Base-by-base conservation (phyloP, 768 basidiomycete genomes). In the Pisolithus marmoratus region DNA sequence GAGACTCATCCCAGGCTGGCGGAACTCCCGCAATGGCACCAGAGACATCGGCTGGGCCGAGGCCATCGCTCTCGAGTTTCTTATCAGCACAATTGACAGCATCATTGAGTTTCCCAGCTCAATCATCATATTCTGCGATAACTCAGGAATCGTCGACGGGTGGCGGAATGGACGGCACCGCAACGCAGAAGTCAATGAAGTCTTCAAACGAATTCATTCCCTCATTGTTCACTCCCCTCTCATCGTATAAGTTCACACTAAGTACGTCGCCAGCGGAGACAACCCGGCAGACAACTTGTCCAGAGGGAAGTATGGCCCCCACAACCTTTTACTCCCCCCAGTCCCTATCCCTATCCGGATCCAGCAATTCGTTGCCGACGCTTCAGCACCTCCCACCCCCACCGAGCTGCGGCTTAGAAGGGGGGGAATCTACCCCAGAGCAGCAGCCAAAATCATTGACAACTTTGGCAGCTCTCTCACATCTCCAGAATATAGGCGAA, bases 41-140 rank as follows among this genome's bases (percentile, higher is more conserved):
- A 47, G 31, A 1, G 41, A 50, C 42, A 57, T 61, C 26, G 36
- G 38, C 11, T 60, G 59, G 59, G 55, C 59, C 38, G 59, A 60
- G 43, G 59, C 58, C 2, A 44, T 60, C 23, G 51, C 54, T 3
- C 52, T 60, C 38, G 58, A 60, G 45, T 27, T 60, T 34, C 53
- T 58, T 2, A 37, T 51, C 41, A 15, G 26, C 11, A 43, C 31
- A 15, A 15, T 59, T n/a, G 14, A 19, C n/a, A 1, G 7, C 22
- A 36, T 46, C 14, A 19, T n/a, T n/a, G n/a, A 38, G 5, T 11
- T 11, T 19, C n/a, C n/a, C 37, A 38, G 12, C 37, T 14, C 12
- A n/a, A n/a, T 38, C 14, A 38, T 38, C 5, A 5, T 19, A 4
- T 38, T 38, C 14, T 5, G 37, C 37, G 56, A 58, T 51, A 58